These are phyloP conservation scores for Eucalyptus cloeziana DNA, from an alignment of 345 rosid genomes.

Conservation along the genomic window DNA sequence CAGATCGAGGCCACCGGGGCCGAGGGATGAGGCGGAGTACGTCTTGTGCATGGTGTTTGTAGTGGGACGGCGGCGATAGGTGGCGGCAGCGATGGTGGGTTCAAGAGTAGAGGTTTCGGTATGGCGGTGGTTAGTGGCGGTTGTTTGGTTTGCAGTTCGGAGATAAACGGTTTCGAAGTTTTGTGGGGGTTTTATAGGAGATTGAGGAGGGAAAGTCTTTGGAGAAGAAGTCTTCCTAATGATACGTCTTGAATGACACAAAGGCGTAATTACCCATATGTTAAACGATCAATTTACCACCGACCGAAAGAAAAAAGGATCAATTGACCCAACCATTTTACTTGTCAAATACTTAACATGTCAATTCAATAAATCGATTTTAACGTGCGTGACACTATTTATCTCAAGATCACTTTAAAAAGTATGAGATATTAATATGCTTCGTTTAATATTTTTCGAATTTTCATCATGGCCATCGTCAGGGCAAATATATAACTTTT, in stretches of 20 bases:
- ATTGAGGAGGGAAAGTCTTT: background rate
- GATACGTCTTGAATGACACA: background rate
- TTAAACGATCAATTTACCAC: background rate
- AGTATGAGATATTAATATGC: rapidly evolving
- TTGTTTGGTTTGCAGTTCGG: background rate
- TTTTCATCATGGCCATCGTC: background rate
- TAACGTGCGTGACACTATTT: too few relatives aligned
- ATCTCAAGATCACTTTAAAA: background rate
- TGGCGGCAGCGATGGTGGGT: background rate
- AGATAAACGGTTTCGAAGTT: background rate
- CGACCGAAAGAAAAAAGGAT: too few relatives aligned
- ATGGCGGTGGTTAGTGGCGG: background rate
- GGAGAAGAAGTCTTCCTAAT: background rate
- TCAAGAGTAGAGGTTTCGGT: background rate
- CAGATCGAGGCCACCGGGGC: slow-evolving; percentile 63
- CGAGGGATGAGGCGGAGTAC: slow-evolving; percentile 38
- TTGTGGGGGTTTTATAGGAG: background rate
- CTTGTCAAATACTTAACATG: background rate
- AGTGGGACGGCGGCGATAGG: background rate
- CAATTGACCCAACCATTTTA: too few relatives aligned
- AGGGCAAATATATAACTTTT: background rate
- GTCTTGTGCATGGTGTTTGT: slow-evolving; percentile 34
- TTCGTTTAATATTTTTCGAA: background rate
- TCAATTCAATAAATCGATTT: background rate
- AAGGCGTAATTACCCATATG: background rate